Base-by-base conservation (phyloP, 2,329 filamentous ascomycete genomes). In the Phialophora verrucosa region DNA sequence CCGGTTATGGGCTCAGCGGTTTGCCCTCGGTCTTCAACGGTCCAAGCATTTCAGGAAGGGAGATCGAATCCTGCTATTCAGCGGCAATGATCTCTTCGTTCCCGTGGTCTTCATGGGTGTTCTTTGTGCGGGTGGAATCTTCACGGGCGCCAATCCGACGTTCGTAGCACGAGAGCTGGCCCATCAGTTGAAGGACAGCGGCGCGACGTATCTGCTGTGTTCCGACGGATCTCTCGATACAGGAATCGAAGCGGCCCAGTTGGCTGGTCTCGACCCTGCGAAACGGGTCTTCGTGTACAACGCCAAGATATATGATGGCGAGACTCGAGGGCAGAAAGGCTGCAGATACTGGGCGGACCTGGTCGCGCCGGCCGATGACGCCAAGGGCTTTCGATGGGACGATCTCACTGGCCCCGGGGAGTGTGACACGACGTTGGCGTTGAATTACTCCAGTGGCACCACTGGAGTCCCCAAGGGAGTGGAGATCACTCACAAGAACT, bases 381-480 rank as follows among this genome's bases (percentile, higher is more conserved):
- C 68, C 27, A 56, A 73, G 27, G 51, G 47, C 6, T 74, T 70
- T 58, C 55, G 58, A 49, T 74, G 72, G 71, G 67, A 71, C 49
- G 64, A 70, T 64, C 60, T 71, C 11, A 62, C 82, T 0, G 76
- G 79, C 0, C 80, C 84, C 49, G 78, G 86, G 1, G 82, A 82
- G 65, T 76, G 79, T 27, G 71, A 83, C 63, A 69, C 32, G 1
- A 70, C 67, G 5, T 47, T 89, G 71, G 89, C 87, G 27, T 84
- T 96, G 68, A 95, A 96, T 77, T 96, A 94, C 78, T 91, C 87
- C 70, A 78, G 76, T 58, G 80, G 91, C 11, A 93, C 90, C 0
- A 96, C 92, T 0, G 92, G 92, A 6, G 83, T 92, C 3, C 91
- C 92, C 10, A 96, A 96, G 76, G 92, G 92, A 11, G 92, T 95